phyloP scores from a whole-genome alignment of 768 basidiomycete species.

The Pisolithus tinctorius region DNA sequence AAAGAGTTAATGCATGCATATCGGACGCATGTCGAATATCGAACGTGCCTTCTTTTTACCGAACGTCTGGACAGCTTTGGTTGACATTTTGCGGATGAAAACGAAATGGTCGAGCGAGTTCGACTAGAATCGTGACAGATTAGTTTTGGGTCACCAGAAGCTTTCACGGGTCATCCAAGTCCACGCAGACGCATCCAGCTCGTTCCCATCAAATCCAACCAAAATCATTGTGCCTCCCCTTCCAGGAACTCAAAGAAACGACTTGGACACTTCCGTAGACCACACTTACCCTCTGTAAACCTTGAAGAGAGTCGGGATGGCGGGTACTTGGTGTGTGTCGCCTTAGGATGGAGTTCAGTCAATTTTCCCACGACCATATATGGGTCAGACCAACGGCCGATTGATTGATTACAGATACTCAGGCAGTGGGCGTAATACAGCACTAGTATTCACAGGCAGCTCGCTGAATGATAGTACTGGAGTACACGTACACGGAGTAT shows the following conservation, averaged over 20 bases:
- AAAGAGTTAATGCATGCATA: conserved; percentile 5
- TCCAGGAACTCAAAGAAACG: neutral
- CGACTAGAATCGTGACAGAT: conserved; percentile 8
- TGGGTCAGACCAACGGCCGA: neutral
- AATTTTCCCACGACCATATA: conserved; percentile 18
- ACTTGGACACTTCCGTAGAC: conserved; percentile 3
- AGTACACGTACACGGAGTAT: too few species aligned
- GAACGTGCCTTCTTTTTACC: conserved; percentile 95
- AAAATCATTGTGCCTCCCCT: neutral
- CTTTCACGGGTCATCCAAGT: conserved; percentile 30
- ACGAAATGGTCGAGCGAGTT: conserved; percentile 13
- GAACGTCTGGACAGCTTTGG: conserved; percentile 96
- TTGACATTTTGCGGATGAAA: conserved; percentile 49
- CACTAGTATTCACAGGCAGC: neutral
- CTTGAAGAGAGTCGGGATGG: conserved; percentile 2
- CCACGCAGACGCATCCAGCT: conserved; percentile 34
- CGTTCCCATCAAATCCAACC: conserved; percentile 18
- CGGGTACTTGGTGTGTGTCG: conserved; percentile 20
- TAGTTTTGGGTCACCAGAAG: conserved; percentile 6
- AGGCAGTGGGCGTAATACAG: neutral
- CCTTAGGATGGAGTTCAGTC: conserved; percentile 5
- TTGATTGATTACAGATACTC: neutral
- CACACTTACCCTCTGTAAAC: conserved; percentile 35
- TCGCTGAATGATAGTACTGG: too few species aligned
- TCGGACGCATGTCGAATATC: neutral